phyloP scores from a whole-genome alignment of 306 rosid species.

The Quercus aquifolioides region DNA sequence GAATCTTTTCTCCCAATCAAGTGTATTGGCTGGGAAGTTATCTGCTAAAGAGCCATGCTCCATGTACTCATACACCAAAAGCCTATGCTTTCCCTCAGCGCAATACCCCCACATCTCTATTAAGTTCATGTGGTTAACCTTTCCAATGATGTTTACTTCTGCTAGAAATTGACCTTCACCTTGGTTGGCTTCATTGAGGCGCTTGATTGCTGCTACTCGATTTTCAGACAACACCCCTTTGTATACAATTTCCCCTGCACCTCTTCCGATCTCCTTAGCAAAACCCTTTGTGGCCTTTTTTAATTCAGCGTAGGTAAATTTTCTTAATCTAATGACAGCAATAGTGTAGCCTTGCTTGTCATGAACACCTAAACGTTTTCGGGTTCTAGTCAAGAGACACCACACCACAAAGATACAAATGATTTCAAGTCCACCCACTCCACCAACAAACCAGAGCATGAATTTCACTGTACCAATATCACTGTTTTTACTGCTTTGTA shows the following conservation, averaged over 20 bases:
- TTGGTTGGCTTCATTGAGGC: conserved; percentile 25
- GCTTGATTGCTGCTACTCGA: conserved; percentile 43
- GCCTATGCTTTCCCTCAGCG: conserved; percentile 24
- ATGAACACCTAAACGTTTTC: background rate
- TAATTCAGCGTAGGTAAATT: conserved; percentile 43
- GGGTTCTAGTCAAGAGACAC: background rate
- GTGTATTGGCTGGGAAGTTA: conserved; percentile 11
- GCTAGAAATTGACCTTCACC: conserved; percentile 36
- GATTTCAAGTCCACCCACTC: conserved; percentile 28
- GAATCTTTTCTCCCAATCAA: conserved; percentile 27
- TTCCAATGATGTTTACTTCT: conserved; percentile 30
- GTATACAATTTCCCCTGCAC: conserved; percentile 53
- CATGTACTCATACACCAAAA: conserved; percentile 32
- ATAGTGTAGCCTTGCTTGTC: conserved; percentile 23
- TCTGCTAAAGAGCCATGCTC: conserved; percentile 27
- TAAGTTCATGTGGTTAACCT: conserved; percentile 30
- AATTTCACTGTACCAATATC: background rate
- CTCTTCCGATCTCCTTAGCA: conserved; percentile 55
- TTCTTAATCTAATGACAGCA: conserved; percentile 43
- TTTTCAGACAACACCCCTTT: conserved; percentile 38
- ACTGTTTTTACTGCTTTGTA: background rate
- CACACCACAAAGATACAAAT: conserved; percentile 16
- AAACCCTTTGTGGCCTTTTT: conserved; percentile 45
- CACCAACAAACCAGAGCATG: conserved; percentile 12
- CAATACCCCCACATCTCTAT: conserved; percentile 45